phyloP scores from a whole-genome alignment of 306 rosid genomes.

The Herpetospermum pedunculosum region DNA sequence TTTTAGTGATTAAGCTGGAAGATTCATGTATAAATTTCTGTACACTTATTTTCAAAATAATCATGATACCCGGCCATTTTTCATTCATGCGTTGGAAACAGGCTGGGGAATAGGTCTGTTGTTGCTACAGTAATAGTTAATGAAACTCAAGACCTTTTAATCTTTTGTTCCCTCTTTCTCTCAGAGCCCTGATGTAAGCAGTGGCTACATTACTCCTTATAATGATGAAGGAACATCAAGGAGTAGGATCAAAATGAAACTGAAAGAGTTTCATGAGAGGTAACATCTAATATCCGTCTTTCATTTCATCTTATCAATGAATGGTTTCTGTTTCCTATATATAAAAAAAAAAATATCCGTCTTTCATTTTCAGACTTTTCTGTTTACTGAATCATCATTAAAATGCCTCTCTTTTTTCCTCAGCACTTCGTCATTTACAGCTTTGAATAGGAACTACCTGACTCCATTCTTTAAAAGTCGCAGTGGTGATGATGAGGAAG shows the following conservation, averaged over 20 bases:
- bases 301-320: too few relatives aligned
- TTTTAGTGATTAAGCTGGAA: neutral
- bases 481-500: conserved; percentile 67
- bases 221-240: conserved; percentile 70
- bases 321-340: too few relatives aligned
- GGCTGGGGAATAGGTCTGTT: neutral
- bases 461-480: conserved; percentile 96
- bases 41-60: neutral
- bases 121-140: neutral
- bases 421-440: conserved; percentile 84
- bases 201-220: conserved; percentile 71
- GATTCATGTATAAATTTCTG: neutral
- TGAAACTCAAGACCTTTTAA: neutral
- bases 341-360: too few relatives aligned
- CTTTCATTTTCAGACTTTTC: neutral
- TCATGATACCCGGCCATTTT: neutral
- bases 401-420: conserved; percentile 13
- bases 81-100: neutral
- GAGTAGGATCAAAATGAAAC: conserved; percentile 81
- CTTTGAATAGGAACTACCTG: conserved; percentile 79
- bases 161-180: conserved; percentile 1
- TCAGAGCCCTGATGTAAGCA: conserved; percentile 42
- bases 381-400: neutral
- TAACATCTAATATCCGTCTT: conserved; percentile 11
- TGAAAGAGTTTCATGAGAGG: conserved; percentile 90